Evolutionary conservation across 2,329 filamentous ascomycete species (phyloP).

Genomic region (Pseudopithomyces chartarum): DNA sequence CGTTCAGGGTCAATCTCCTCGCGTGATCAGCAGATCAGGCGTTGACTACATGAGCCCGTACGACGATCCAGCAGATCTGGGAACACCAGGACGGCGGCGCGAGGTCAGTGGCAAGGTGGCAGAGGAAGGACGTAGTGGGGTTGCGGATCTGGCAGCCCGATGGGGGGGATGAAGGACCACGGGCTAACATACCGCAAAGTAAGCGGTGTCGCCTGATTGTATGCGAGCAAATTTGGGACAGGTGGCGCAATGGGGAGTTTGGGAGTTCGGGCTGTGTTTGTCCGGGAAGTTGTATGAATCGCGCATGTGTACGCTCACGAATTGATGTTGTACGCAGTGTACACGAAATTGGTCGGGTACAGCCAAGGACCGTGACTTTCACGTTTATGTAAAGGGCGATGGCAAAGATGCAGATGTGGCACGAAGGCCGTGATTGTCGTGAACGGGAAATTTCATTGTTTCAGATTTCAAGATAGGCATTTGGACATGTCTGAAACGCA

Average conservation of each 20-base stretch:
- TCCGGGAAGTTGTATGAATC: neutral
- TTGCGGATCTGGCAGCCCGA: conserved; percentile 36
- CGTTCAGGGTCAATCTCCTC: conserved; percentile 40
- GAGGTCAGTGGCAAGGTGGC: conserved; percentile 75
- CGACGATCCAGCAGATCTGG: conserved; percentile 38
- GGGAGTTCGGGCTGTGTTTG: neutral
- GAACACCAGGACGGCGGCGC: conserved; percentile 32
- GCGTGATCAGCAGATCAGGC: conserved; percentile 54
- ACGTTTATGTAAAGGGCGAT: no score
- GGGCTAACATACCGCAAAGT: conserved; percentile 47
- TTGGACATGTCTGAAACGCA: neutral
- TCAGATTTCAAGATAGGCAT: neutral
- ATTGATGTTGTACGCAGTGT: neutral
- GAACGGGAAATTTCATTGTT: no score
- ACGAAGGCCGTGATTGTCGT: no score
- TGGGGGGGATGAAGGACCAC: conserved; percentile 33
- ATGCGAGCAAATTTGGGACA: neutral
- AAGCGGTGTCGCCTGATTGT: conserved; percentile 41
- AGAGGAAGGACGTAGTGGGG: conserved; percentile 67
- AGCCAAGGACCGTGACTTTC: conserved; percentile 7
- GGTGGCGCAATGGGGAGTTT: neutral
- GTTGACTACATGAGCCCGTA: conserved; percentile 51
- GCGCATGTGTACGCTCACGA: neutral
- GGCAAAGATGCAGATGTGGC: no score
- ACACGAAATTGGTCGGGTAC: neutral